A percentile compares a stretch with the other conserved stretches of the same genome.
Conservation (phyloP, 257 asterid genomes). For the Solanum commersonii region DNA sequence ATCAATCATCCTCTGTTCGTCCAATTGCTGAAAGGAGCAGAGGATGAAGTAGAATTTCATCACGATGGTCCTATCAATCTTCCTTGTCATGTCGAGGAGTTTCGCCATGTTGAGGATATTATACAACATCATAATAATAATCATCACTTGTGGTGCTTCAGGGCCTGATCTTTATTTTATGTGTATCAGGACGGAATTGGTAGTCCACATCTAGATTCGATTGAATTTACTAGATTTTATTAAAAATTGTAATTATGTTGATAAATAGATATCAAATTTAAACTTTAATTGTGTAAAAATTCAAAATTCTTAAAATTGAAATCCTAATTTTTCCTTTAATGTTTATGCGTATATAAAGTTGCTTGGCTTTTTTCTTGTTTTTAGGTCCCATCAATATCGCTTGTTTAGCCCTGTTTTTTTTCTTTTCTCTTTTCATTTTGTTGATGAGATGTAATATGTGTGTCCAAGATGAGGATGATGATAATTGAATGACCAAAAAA, state of each 20-base stretch:
- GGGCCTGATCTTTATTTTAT: constrained; percentile 9
- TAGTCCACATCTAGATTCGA: too few species aligned
- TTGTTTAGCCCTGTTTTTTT: not conserved
- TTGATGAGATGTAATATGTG: not conserved
- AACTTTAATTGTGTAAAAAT: too few species aligned
- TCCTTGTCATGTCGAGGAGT: constrained; percentile 55
- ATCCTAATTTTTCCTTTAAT: too few species aligned
- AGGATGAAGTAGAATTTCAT: constrained; percentile 58
- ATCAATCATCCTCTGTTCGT: constrained; percentile 50
- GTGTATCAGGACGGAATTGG: accelerated
- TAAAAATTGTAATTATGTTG: too few species aligned
- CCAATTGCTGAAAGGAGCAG: constrained; percentile 48
- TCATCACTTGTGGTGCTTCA: constrained; percentile 40
- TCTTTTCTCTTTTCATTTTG: not conserved
- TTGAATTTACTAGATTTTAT: too few species aligned
- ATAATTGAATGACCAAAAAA: not conserved
- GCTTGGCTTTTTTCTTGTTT: not conserved
- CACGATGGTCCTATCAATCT: constrained; percentile 51
- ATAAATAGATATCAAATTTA: too few species aligned
- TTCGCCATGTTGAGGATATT: constrained; percentile 28
- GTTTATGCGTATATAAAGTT: not conserved
- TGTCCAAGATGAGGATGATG: not conserved
- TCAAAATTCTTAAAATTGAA: too few species aligned
- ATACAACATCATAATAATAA: constrained; percentile 25
- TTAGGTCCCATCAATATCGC: not conserved